Evolutionary conservation across 2,329 filamentous ascomycete species (phyloP).

Genomic region (Amesomyces nigricolor): DNA sequence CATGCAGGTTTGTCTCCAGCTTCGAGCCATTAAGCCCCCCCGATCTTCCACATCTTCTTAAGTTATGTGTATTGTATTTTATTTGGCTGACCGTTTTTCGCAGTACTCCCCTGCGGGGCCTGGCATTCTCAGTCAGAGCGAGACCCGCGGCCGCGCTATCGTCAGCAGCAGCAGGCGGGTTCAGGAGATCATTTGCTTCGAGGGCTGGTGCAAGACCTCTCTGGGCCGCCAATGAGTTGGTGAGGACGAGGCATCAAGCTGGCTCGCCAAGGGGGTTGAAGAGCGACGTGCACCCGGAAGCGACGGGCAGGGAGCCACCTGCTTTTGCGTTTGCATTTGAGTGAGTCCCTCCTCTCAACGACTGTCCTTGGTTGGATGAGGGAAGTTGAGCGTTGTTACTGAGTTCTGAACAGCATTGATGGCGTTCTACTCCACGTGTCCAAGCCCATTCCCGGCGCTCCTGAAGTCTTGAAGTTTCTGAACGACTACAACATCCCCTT

Average conservation of each 20-base stretch:
- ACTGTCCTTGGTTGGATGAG: too few relatives aligned
- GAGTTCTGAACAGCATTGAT: constrained; percentile 54
- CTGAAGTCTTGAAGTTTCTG: constrained; percentile 66
- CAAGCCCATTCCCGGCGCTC: constrained; percentile 71
- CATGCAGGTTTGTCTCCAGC: not conserved
- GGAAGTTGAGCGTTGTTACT: not conserved
- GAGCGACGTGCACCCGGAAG: not conserved
- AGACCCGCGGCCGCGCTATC: not conserved
- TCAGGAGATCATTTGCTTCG: not conserved
- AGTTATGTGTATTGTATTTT: too few relatives aligned
- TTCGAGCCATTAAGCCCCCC: too few relatives aligned
- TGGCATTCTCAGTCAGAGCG: not conserved
- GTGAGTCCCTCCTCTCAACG: too few relatives aligned
- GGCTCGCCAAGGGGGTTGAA: constrained; percentile 5
- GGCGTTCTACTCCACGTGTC: constrained; percentile 87
- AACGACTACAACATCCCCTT: constrained; percentile 75
- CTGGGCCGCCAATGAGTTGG: not conserved
- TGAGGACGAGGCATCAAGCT: not conserved
- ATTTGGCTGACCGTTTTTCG: not conserved
- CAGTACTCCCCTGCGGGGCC: not conserved
- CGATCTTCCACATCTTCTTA: too few relatives aligned
- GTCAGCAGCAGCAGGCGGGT: not conserved
- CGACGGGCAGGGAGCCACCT: constrained; percentile 22
- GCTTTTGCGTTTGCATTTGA: constrained; percentile 40
- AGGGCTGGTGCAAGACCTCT: not conserved